Percentiles rank a stretch among this genome's conserved stretches.
These are phyloP conservation scores for Neofusicoccum sp. DNA, from an alignment of 2,329 filamentous ascomycete genomes.

Conservation along the genomic window DNA sequence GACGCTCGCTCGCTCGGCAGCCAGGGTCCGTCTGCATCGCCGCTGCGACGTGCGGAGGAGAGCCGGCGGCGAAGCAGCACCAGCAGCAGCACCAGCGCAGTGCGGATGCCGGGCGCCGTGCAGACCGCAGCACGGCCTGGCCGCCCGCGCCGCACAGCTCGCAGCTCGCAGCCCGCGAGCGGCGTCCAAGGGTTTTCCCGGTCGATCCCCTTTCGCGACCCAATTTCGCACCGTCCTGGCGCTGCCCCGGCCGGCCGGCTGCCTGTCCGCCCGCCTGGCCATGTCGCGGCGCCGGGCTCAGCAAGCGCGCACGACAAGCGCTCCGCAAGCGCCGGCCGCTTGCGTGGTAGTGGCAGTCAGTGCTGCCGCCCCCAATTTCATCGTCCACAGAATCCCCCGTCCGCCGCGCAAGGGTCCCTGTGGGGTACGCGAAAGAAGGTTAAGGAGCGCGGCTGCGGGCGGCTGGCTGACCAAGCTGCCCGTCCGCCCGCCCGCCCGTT, in stretches of 20 bases:
- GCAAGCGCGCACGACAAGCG: neutral
- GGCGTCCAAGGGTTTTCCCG: conserved; percentile 4
- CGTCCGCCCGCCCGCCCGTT: neutral
- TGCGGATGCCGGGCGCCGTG: too few species aligned
- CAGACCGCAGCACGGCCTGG: too few species aligned
- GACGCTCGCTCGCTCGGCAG: too few species aligned
- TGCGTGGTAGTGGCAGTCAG: too few species aligned
- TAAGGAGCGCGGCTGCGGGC: neutral
- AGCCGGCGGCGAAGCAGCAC: too few species aligned
- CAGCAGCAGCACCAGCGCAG: too few species aligned
- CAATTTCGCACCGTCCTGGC: neutral
- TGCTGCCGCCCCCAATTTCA: too few species aligned
- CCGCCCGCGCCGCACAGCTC: neutral
- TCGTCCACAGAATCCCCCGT: neutral
- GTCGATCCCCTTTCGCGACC: neutral
- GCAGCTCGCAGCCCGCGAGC: neutral
- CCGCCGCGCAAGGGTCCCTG: neutral
- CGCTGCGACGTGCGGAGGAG: too few species aligned
- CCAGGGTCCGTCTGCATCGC: too few species aligned
- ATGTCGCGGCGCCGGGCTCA: neutral
- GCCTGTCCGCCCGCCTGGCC: neutral
- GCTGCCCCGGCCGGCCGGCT: neutral
- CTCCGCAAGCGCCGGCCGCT: neutral
- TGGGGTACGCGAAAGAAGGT: neutral
- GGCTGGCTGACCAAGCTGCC: neutral